Percentiles rank a stretch among this genome's conserved stretches.
Evolutionary conservation across 805 yeast species (phyloP).

Genomic region (Hanseniaspora jakobsenii): DNA sequence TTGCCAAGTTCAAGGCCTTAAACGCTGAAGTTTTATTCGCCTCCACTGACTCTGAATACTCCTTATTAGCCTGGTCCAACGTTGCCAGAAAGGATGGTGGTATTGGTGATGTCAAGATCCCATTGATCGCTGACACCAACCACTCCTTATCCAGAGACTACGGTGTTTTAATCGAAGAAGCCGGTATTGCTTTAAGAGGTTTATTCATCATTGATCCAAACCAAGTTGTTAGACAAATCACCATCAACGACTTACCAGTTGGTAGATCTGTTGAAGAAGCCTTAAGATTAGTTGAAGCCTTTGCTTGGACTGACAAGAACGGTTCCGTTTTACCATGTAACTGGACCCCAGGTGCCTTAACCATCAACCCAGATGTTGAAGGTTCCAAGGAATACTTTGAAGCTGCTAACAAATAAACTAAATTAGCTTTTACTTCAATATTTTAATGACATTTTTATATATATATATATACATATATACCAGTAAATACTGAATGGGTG

Average conservation of each 20-base stretch:
- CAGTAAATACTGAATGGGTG: no score
- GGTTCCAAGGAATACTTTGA: slow-evolving; percentile 71
- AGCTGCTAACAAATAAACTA: slow-evolving; percentile 38
- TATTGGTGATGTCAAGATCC: slow-evolving; percentile 87
- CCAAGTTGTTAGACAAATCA: slow-evolving; percentile 88
- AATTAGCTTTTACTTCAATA: background rate
- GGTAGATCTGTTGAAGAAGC: slow-evolving; percentile 99
- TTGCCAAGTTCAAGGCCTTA: slow-evolving; percentile 73
- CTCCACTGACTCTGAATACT: slow-evolving; percentile 96
- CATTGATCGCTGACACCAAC: slow-evolving; percentile 93
- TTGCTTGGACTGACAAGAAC: slow-evolving; percentile 98
- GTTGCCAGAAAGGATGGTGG: slow-evolving; percentile 96
- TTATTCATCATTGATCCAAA: slow-evolving; percentile 94
- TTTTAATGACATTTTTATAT: background rate
- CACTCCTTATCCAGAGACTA: slow-evolving; percentile 88
- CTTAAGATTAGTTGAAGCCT: slow-evolving; percentile 92
- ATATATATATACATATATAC: no score
- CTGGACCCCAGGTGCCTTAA: slow-evolving; percentile 93
- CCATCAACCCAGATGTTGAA: slow-evolving; percentile 73
- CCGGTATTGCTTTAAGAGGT: slow-evolving; percentile 95
- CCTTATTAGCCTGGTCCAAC: slow-evolving; percentile 96
- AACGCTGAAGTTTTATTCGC: slow-evolving; percentile 87
- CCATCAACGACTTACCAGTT: slow-evolving; percentile 97
- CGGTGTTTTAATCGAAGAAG: slow-evolving; percentile 95
- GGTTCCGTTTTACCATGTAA: slow-evolving; percentile 99